Evolutionary conservation across 2,329 filamentous ascomycete species (phyloP).

Genomic region (Alternaria viburni): DNA sequence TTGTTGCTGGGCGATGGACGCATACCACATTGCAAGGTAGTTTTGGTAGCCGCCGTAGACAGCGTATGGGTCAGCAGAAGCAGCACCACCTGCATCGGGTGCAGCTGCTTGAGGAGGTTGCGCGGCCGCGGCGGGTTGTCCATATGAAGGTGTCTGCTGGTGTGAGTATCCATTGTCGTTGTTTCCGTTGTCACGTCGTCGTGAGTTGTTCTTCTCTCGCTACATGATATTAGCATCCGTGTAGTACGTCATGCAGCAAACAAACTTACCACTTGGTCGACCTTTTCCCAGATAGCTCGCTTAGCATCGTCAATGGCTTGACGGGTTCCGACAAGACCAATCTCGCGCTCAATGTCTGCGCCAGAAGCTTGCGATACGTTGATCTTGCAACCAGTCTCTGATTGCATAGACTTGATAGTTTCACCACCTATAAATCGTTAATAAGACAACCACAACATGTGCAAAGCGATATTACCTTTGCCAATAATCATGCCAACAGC

Average conservation of each 20-base stretch:
- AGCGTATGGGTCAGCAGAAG: constrained; percentile 65
- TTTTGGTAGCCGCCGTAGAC: constrained; percentile 83
- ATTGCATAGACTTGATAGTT: constrained; percentile 94
- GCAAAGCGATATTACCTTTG: constrained; percentile 62
- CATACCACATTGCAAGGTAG: constrained; percentile 82
- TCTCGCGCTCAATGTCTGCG: constrained; percentile 82
- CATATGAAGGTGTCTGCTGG: constrained; percentile 46
- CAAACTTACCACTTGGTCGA: constrained; percentile 79
- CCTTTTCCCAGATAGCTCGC: constrained; percentile 86
- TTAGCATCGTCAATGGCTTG: constrained; percentile 83
- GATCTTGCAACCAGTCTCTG: constrained; percentile 87
- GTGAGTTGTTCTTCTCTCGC: constrained; percentile 55
- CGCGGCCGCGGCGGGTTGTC: constrained; percentile 42
- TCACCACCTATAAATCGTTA: constrained; percentile 67
- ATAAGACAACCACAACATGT: not conserved
- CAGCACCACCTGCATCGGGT: constrained; percentile 58
- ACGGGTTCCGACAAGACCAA: constrained; percentile 79
- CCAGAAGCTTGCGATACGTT: constrained; percentile 85
- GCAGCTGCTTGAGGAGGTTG: constrained; percentile 34
- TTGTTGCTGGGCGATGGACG: constrained; percentile 66
- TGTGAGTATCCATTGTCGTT: constrained; percentile 57
- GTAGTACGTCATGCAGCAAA: not conserved
- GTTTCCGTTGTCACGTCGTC: constrained; percentile 50
- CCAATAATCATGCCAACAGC: constrained; percentile 97
- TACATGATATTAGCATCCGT: constrained; percentile 36